These are phyloP conservation scores for Xylaria flabelliformis DNA, from an alignment of 495 filamentous ascomycete genomes.

Conservation along the genomic window DNA sequence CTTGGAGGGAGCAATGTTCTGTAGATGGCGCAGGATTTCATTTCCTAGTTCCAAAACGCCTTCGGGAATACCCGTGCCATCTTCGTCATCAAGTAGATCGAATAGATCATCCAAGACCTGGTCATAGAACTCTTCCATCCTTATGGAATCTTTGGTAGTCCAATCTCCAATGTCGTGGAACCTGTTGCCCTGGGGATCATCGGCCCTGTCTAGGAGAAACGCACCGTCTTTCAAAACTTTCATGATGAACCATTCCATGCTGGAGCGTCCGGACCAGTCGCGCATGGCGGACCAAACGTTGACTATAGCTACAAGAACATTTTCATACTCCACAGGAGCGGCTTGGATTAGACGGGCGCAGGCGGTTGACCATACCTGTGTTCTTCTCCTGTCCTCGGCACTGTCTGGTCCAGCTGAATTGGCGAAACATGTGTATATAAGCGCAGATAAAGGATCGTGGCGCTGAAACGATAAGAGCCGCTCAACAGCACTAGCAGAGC, in stretches of 20 bases:
- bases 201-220: slow-evolving; percentile 81
- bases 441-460: slow-evolving; percentile 82
- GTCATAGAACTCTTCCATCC: slow-evolving; percentile 89
- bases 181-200: slow-evolving; percentile 69
- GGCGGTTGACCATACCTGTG: slow-evolving; percentile 84
- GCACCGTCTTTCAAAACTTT: slow-evolving; percentile 89
- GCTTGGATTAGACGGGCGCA: slow-evolving; percentile 78
- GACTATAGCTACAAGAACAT: slow-evolving; percentile 72
- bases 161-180: slow-evolving; percentile 67
- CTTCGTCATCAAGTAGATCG: slow-evolving; percentile 78
- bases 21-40: slow-evolving; percentile 79
- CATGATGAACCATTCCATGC: slow-evolving; percentile 93
- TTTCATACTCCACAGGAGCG: slow-evolving; percentile 57
- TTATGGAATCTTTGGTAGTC: slow-evolving; percentile 73
- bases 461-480: slow-evolving; percentile 81
- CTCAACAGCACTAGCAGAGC: slow-evolving; percentile 67
- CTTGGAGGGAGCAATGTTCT: slow-evolving; percentile 60
- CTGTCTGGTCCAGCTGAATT: slow-evolving; percentile 83
- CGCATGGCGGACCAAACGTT: slow-evolving; percentile 86
- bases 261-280: slow-evolving; percentile 86
- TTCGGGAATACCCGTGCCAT: slow-evolving; percentile 82
- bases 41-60: slow-evolving; percentile 81
- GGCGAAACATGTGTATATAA: slow-evolving; percentile 89
- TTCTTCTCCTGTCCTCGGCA: slow-evolving; percentile 71
- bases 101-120: slow-evolving; percentile 83